phyloP scores from a whole-genome alignment of 768 basidiomycete genomes.

The Phaffia tasmanica region DNA sequence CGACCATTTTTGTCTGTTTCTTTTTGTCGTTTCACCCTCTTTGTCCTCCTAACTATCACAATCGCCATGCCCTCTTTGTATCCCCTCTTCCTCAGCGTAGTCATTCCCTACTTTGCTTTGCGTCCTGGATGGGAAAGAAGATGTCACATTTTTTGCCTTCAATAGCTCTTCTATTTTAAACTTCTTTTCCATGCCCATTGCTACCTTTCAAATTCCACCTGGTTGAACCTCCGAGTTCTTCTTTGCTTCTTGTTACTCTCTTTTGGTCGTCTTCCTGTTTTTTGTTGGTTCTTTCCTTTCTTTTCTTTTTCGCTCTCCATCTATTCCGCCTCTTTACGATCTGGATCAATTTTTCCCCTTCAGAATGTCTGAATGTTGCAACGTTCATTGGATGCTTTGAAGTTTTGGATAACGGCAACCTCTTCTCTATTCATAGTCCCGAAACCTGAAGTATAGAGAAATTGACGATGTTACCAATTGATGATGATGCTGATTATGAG shows the following conservation, averaged over 20 bases:
- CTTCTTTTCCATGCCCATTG: too few species aligned
- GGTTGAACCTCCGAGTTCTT: slow-evolving; percentile 7
- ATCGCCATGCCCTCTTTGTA: slow-evolving; percentile 15
- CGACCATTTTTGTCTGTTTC: slow-evolving; percentile 8
- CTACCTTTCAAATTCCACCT: too few species aligned
- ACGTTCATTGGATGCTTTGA: too few species aligned
- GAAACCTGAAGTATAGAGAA: too few species aligned
- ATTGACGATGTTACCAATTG: too few species aligned
- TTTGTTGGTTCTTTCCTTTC: slow-evolving; percentile 9
- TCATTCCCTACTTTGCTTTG: slow-evolving; percentile 4
- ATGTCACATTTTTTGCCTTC: slow-evolving; percentile 27
- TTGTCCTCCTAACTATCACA: slow-evolving; percentile 9
- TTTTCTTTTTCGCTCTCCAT: slow-evolving; percentile 13
- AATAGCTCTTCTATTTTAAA: background rate
- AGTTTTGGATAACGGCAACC: too few species aligned
- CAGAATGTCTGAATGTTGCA: too few species aligned
- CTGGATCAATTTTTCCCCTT: slow-evolving; percentile 5
- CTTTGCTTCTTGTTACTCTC: slow-evolving; percentile 12
- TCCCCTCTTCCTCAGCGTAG: slow-evolving; percentile 25
- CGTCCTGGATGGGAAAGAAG: background rate
- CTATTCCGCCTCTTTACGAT: slow-evolving; percentile 10
- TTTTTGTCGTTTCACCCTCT: slow-evolving; percentile 23
- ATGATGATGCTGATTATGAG: too few species aligned
- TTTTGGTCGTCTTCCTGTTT: slow-evolving; percentile 14
- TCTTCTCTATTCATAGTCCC: too few species aligned